phyloP scores from a whole-genome alignment of 2,329 filamentous ascomycete genomes.

The Coleophoma eucalyptorum region DNA sequence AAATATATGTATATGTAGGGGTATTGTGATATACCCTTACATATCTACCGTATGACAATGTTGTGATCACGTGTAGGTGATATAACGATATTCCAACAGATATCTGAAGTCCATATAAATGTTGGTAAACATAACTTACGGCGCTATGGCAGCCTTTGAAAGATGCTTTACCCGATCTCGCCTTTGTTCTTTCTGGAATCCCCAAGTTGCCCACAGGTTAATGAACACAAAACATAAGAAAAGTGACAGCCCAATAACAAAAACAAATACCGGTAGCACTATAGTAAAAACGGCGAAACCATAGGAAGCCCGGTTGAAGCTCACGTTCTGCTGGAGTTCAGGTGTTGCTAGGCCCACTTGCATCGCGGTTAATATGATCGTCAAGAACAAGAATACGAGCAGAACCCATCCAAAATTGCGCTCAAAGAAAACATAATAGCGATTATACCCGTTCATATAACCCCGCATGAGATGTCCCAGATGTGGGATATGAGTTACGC shows the following conservation, averaged over 20 bases:
- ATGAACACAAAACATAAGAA: not conserved
- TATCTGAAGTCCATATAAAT: no score
- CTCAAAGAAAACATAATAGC: constrained; percentile 37
- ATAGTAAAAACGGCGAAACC: constrained; percentile 47
- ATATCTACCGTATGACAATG: no score
- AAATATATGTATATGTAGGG: no score
- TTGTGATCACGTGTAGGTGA: no score
- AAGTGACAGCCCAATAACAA: constrained; percentile 1
- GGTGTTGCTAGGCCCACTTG: constrained; percentile 41
- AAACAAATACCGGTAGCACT: constrained; percentile 30
- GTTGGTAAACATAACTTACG: no score
- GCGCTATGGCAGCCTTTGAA: no score
- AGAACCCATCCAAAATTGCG: constrained; percentile 39
- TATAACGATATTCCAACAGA: no score
- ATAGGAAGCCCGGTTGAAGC: constrained; percentile 40
- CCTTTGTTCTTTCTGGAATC: no score
- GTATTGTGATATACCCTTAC: no score
- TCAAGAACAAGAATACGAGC: constrained; percentile 36
- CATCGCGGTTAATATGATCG: constrained; percentile 43
- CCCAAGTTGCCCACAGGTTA: constrained; percentile 8
- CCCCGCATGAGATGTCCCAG: constrained; percentile 3
- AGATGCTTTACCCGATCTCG: no score
- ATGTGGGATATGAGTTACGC: not conserved
- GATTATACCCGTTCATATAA: constrained; percentile 7
- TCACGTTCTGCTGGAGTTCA: constrained; percentile 25